phyloP scores from a whole-genome alignment of 495 filamentous ascomycete genomes.

The Glutinoglossum americanum region DNA sequence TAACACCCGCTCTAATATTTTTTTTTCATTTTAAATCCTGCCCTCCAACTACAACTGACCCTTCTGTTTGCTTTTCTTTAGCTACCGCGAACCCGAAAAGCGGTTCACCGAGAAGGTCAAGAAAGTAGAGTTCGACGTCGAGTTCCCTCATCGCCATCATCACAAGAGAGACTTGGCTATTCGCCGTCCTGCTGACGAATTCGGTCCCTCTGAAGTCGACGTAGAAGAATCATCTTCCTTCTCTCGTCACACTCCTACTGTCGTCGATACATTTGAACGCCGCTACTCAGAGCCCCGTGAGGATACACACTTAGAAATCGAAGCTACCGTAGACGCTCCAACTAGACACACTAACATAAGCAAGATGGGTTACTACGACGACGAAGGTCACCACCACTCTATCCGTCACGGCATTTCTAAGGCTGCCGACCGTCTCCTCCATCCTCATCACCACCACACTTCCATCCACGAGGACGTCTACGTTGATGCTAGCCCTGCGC shows the following conservation, averaged over 20 bases:
- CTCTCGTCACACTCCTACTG: background rate
- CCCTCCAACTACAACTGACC: background rate
- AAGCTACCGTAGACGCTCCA: constrained; percentile 27
- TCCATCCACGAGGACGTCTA: constrained; percentile 31
- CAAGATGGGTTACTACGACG: constrained; percentile 99
- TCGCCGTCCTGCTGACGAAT: background rate
- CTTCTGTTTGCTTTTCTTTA: background rate
- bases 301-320: constrained; percentile 22
- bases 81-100: constrained; percentile 33
- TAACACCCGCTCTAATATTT: background rate
- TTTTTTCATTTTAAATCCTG: constrained; percentile 7
- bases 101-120: background rate
- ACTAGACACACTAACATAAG: constrained; percentile 21
- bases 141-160: constrained; percentile 10
- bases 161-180: constrained; percentile 2
- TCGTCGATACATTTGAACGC: background rate
- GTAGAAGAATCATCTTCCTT: background rate
- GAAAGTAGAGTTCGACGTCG: constrained; percentile 27
- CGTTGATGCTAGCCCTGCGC: constrained; percentile 22
- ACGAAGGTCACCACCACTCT: constrained; percentile 87
- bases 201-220: background rate
- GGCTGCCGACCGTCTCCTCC: constrained; percentile 59
- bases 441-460: constrained; percentile 33
- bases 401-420: constrained; percentile 74
- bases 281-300: constrained; percentile 1